Evolutionary conservation across 331 rosid species (phyloP).

Genomic region (Acacia pycnantha): DNA sequence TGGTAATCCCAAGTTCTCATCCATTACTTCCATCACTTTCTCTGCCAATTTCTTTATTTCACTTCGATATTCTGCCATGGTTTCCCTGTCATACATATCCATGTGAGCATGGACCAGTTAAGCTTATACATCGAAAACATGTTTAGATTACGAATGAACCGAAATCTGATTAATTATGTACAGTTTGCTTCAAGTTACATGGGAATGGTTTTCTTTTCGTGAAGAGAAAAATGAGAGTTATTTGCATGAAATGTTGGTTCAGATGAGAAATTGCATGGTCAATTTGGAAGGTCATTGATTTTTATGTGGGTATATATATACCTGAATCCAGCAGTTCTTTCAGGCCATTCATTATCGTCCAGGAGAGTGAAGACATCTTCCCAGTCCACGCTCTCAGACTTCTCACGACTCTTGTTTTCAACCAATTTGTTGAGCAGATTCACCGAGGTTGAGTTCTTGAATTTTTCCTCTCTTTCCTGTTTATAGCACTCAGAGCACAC

Average conservation of each 20-base stretch:
- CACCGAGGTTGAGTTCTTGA: constrained; percentile 57
- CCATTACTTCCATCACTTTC: constrained; percentile 80
- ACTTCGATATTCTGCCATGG: constrained; percentile 67
- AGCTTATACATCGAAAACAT: not conserved
- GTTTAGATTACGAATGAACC: not conserved
- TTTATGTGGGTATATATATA: constrained; percentile 19
- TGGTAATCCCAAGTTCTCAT: constrained; percentile 77
- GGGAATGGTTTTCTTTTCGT: not conserved
- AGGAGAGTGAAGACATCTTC: constrained; percentile 88
- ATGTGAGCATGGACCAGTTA: constrained; percentile 13
- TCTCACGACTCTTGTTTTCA: constrained; percentile 47
- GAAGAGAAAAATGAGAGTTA: not conserved
- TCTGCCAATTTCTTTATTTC: constrained; percentile 75
- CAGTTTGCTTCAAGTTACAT: not conserved
- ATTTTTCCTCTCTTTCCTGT: constrained; percentile 78
- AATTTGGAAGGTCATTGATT: not conserved
- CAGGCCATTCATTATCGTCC: constrained; percentile 78
- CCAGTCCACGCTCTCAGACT: constrained; percentile 78
- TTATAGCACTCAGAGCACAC: constrained; percentile 61
- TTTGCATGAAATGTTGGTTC: constrained; percentile 16
- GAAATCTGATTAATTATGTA: not conserved
- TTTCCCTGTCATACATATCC: constrained; percentile 62
- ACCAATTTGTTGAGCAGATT: constrained; percentile 51
- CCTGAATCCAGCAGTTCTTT: constrained; percentile 76
- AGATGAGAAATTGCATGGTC: not conserved